Evolutionary conservation across 306 rosid species (phyloP), one percentile per base, ranked within the genome.

Genomic region (Rosa lucieae): DNA sequence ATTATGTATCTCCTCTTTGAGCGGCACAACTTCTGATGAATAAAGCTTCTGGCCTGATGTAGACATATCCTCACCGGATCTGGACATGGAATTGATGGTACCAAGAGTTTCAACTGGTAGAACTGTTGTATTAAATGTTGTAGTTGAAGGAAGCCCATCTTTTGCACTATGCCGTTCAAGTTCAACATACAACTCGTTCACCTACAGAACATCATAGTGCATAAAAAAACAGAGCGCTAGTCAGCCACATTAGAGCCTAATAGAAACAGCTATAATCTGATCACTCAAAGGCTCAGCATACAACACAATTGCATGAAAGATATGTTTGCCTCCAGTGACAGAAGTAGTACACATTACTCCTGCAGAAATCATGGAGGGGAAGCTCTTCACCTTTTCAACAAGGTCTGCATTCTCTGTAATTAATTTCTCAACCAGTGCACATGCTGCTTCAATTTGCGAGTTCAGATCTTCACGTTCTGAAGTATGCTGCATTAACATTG

Each of bases 391-490:
- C 96, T 95, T 95, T 86, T 92, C 99, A 88, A 91, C 90, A 78
- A 95, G 98, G 70, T 88, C 97, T 1, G 92, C 93, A 81, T 95
- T 95, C 86, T 95, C 99, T 10, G 84, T 47, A 53, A 84, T 81
- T 85, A 95, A 82, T 82, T 85, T 91, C 75, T 91, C 98, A 77
- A 95, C 91, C 73, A 91, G 70, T 49, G 72, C 49, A 80, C 59
- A 73, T 51, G 97, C 91, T 62, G 90, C 90, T 80, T 91, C 97
- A 66, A 88, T 83, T 77, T 94, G 91, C 79, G 93, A 89, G 58
- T 86, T 94, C 84, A 91, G 80, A 76, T 84, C 87, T 80, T 90
- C 86, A 18, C 72, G 84, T 87, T 87, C 93, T 26, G 84, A 81
- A 72, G 85, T 77, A 74, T 71, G 78, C 78, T 85, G 68, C 76